These are phyloP conservation scores for Coniochaeta sp. DNA, from an alignment of 2,329 filamentous ascomycete genomes.

Conservation along the genomic window DNA sequence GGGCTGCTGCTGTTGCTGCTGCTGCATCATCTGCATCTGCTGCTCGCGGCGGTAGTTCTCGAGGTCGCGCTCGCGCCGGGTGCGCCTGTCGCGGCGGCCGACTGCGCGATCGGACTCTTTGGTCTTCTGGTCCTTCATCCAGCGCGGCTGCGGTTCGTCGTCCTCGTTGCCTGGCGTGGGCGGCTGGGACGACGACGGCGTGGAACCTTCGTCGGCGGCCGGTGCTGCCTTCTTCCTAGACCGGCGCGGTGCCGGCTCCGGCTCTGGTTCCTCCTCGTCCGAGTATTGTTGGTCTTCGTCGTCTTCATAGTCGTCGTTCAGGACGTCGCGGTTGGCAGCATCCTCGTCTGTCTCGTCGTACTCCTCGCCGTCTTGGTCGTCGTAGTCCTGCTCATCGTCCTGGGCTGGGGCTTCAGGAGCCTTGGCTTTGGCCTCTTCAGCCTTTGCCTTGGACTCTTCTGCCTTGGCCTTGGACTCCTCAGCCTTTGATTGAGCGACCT, in stretches of 20 bases:
- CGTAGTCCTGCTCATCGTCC: conserved; percentile 5
- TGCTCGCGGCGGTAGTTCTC: conserved; percentile 14
- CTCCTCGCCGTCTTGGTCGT: conserved; percentile 11
- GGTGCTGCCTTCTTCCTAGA: conserved; percentile 34
- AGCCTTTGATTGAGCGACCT: conserved; percentile 3
- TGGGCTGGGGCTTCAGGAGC: conserved; percentile 1
- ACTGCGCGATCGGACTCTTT: conserved; percentile 8
- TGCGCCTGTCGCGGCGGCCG: conserved; percentile 9
- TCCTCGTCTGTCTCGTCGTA: conserved; percentile 17
- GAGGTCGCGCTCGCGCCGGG: conserved; percentile 8
- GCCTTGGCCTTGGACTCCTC: conserved; percentile 6
- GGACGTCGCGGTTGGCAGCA: conserved; percentile 13
- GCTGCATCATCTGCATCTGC: conserved; percentile 15
- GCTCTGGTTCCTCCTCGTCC: conserved; percentile 24
- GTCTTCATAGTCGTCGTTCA: conserved; percentile 14
- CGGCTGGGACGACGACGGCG: conserved; percentile 19
- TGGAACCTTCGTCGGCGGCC: conserved; percentile 37
- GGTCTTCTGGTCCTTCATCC: conserved; percentile 18
- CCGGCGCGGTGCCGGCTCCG: conserved; percentile 47
- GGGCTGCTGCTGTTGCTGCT: conserved; percentile 20
- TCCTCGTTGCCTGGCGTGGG: conserved; percentile 21
- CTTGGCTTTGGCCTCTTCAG: conserved; percentile 7
- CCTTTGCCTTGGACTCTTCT: conserved; percentile 9
- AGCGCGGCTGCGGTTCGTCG: conserved; percentile 22
- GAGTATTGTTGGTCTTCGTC: conserved; percentile 19